A percentile compares a stretch with the other conserved stretches of the same genome.
phyloP scores from a whole-genome alignment of 805 yeast genomes.

The Yarrowia divulgata region DNA sequence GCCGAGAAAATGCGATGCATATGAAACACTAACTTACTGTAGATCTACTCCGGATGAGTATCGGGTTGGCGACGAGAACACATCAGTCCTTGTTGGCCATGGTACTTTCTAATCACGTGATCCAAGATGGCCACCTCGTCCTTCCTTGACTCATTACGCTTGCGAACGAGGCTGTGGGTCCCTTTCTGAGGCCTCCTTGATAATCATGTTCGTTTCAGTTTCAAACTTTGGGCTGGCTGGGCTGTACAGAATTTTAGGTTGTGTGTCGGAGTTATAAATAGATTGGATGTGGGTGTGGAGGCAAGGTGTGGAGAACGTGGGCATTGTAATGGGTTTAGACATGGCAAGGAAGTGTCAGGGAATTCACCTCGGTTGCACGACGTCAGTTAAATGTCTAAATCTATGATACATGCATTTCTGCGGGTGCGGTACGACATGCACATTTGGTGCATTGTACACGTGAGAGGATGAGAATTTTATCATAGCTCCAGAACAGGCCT shows the following conservation, averaged over 20 bases:
- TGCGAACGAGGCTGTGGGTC: constrained; percentile 21
- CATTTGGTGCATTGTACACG: constrained; percentile 26
- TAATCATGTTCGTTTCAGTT: constrained; percentile 15
- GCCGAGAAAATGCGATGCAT: constrained; percentile 29
- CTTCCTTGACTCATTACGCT: not conserved
- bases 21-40: constrained; percentile 3
- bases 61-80: no score
- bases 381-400: not conserved
- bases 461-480: constrained; percentile 6
- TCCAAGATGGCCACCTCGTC: no score
- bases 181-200: constrained; percentile 6
- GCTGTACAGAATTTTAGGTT: constrained; percentile 13
- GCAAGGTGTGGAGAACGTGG: not conserved
- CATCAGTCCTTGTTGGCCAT: no score
- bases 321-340: not conserved
- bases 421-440: constrained; percentile 11
- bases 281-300: not conserved
- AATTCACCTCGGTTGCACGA: not conserved
- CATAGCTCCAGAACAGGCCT: not conserved
- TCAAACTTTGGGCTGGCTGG: constrained; percentile 28
- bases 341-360: not conserved
- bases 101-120: not conserved
- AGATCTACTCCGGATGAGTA: no score
- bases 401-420: not conserved
- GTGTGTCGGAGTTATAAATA: not conserved